phyloP scores from a whole-genome alignment of 2,329 filamentous ascomycete genomes.

The Colletotrichum paranaense region DNA sequence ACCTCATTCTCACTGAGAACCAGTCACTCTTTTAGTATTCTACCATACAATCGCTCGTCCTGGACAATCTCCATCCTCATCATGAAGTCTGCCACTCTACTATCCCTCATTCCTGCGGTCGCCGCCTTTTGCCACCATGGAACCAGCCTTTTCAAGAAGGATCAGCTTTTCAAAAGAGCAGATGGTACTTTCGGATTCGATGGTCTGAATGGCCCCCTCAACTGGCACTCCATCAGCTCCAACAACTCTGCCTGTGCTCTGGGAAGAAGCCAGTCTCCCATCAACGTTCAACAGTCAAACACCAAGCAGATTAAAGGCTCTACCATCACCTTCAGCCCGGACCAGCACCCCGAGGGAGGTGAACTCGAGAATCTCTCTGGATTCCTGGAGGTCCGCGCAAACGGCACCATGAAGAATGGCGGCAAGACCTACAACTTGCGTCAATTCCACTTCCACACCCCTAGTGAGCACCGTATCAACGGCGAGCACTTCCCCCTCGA shows the following conservation, averaged over 20 bases:
- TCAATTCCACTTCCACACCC: slow-evolving; percentile 72
- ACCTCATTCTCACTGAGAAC: background rate
- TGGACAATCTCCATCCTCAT: background rate
- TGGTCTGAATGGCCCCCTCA: slow-evolving; percentile 58
- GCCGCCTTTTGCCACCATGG: slow-evolving; percentile 46
- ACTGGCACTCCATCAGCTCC: slow-evolving; percentile 61
- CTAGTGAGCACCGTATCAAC: slow-evolving; percentile 67
- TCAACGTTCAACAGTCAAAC: slow-evolving; percentile 55
- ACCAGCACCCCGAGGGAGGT: slow-evolving; percentile 47
- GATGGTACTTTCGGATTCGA: slow-evolving; percentile 53
- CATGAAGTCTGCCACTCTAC: slow-evolving; percentile 38
- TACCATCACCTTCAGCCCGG: slow-evolving; percentile 48
- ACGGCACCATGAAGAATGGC: slow-evolving; percentile 56
- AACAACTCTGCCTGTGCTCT: slow-evolving; percentile 58
- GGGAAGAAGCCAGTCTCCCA: slow-evolving; percentile 66
- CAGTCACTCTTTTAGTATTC: slow-evolving; percentile 16
- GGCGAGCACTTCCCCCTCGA: slow-evolving; percentile 53
- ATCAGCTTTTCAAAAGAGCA: slow-evolving; percentile 37
- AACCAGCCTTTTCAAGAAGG: slow-evolving; percentile 46
- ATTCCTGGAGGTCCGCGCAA: slow-evolving; percentile 61
- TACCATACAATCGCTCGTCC: background rate
- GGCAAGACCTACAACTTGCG: slow-evolving; percentile 54
- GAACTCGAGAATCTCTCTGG: slow-evolving; percentile 63
- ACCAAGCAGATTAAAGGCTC: slow-evolving; percentile 42
- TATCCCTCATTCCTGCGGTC: slow-evolving; percentile 39